Evolutionary conservation across 345 rosid species (phyloP), one percentile per base, ranked within the genome.

Genomic region (Crucihimalaya himalaica): DNA sequence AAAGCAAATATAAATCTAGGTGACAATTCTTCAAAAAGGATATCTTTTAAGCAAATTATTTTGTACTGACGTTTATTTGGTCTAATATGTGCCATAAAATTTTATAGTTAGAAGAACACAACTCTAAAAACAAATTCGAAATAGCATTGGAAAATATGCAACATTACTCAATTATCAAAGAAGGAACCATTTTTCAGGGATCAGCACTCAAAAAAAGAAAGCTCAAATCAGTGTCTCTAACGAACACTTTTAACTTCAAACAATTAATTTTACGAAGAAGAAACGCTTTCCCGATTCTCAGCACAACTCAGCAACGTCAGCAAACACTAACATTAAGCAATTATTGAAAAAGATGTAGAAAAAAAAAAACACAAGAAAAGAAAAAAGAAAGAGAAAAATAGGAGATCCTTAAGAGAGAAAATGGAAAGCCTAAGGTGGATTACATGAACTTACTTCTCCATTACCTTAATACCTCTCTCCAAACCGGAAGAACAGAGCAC

Each of bases 401-500:
- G 67, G 60, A 48, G 53, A 50, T 60, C 59, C 72, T 57, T 40
- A n/a, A 0, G 35, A 74, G 19, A 52, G 28, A 53, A 61, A 50
- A 15, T 39, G 11, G 32, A 25, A 75, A 55, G 73, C 57, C 58
- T 61, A 51, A 53, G 34, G 19, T 54, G 19, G 50, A 50, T 52
- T 43, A 29, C 68, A 60, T 16, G 58, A 62, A 35, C 60, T 35
- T 55, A 15, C 75, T 70, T 69, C 50, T 62, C 42, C 43, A 20
- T n/a, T 65, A 67, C 57, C 66, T 89, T 83, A 96, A 66, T 82
- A 92, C 78, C 98, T 84, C 83, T 95, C 99, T 56, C 98, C 98
- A 70, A 96, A 92, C 28, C 97, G 83, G 81, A 96, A 91, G 78
- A 96, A 96, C n/a, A 92, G 61, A 23, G 97, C 92, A 3, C 97